phyloP scores from a whole-genome alignment of 148 eudicot species.

The Vaccinium macrocarpon region DNA sequence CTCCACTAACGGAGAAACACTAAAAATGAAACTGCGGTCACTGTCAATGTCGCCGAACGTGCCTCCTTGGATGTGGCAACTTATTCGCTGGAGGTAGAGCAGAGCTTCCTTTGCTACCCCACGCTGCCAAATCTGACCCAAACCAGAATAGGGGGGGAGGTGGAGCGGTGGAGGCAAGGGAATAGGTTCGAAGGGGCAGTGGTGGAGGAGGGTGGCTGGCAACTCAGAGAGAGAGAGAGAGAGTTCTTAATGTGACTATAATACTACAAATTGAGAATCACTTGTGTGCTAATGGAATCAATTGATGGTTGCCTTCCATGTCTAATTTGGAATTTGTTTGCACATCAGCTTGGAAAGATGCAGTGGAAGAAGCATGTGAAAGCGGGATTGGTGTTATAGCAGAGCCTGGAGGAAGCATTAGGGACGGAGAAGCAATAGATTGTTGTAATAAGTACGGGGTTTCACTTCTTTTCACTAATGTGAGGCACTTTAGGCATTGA shows the following conservation, averaged over 20 bases:
- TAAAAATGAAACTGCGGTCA: too few species aligned
- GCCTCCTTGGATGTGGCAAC: too few species aligned
- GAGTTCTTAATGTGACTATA: not conserved
- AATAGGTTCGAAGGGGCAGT: too few species aligned
- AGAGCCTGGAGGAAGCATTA: constrained; percentile 90
- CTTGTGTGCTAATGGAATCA: not conserved
- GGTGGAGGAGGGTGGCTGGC: too few species aligned
- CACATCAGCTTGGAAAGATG: constrained; percentile 84
- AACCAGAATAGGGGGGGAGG: too few species aligned
- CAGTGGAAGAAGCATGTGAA: constrained; percentile 94
- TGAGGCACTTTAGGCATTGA: constrained; percentile 90
- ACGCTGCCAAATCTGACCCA: too few species aligned
- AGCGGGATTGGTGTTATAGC: constrained; percentile 75
- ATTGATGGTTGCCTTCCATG: not conserved
- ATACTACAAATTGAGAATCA: not conserved
- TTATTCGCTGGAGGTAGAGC: too few species aligned
- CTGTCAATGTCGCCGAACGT: too few species aligned
- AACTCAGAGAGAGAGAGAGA: too few species aligned
- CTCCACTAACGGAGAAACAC: too few species aligned
- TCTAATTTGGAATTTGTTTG: not conserved
- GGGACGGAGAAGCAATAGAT: constrained; percentile 79
- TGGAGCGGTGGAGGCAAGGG: too few species aligned
- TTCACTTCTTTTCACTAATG: constrained; percentile 70
- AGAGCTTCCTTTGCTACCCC: too few species aligned
- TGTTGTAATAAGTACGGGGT: constrained; percentile 92